phyloP scores from a whole-genome alignment of 768 basidiomycete genomes.

The Tricholoma matsutake region DNA sequence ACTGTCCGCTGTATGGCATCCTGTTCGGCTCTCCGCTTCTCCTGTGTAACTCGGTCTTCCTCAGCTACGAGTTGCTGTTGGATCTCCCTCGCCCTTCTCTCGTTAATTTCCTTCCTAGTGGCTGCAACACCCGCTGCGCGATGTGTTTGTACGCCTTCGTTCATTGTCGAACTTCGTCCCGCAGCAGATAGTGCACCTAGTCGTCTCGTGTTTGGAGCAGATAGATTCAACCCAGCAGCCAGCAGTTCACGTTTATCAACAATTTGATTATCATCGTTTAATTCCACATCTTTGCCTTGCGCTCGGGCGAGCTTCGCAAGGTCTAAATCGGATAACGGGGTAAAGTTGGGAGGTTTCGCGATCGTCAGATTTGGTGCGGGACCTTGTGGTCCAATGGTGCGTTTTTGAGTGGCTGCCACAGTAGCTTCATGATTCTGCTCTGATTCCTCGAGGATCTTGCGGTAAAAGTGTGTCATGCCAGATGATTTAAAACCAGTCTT shows the following conservation, averaged over 20 bases:
- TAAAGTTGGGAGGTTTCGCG: conserved; percentile 63
- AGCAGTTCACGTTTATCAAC: conserved; percentile 93
- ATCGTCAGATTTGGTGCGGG: conserved; percentile 70
- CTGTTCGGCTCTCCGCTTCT: conserved; percentile 57
- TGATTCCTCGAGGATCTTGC: conserved; percentile 71
- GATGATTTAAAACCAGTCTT: conserved; percentile 53
- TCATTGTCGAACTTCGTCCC: conserved; percentile 17
- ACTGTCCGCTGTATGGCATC: conserved; percentile 66
- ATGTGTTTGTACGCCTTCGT: conserved; percentile 45
- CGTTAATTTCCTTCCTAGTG: conserved; percentile 75
- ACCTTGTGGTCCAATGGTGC: conserved; percentile 61
- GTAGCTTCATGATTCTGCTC: conserved; percentile 85
- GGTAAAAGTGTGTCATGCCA: conserved; percentile 87
- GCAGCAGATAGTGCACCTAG: conserved; percentile 45
- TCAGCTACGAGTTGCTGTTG: conserved; percentile 78
- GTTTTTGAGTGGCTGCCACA: conserved; percentile 69
- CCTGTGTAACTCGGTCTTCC: conserved; percentile 50
- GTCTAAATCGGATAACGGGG: conserved; percentile 67
- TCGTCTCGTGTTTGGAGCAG: conserved; percentile 74
- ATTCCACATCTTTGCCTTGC: conserved; percentile 82
- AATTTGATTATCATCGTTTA: conserved; percentile 97
- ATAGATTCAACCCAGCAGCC: conserved; percentile 88
- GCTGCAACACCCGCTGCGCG: conserved; percentile 86
- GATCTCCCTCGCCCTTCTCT: conserved; percentile 77
- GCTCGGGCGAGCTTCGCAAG: conserved; percentile 66